These are phyloP conservation scores for Sutorius eximius DNA, from an alignment of 1,284 basidiomycete genomes.

Conservation along the genomic window DNA sequence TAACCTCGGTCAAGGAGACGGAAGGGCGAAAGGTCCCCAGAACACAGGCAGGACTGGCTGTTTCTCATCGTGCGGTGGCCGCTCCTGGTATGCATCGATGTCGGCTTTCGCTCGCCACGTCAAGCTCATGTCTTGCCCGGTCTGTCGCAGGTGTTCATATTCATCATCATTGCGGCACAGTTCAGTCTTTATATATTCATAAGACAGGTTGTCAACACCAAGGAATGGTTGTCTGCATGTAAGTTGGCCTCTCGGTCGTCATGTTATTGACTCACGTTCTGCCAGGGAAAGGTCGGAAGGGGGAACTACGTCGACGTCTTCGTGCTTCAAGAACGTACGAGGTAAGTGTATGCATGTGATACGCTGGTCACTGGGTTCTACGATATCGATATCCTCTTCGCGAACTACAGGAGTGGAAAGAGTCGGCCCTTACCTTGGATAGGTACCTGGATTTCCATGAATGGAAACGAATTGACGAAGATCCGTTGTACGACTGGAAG, in stretches of 20 bases:
- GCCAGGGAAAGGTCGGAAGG: slow-evolving; percentile 83
- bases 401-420: slow-evolving; percentile 73
- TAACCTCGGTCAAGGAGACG: slow-evolving; percentile 41
- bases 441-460: slow-evolving; percentile 79
- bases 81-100: slow-evolving; percentile 62
- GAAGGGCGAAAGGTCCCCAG: slow-evolving; percentile 47
- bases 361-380: background rate
- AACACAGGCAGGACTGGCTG: slow-evolving; percentile 71
- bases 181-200: slow-evolving; percentile 87
- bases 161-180: slow-evolving; percentile 81
- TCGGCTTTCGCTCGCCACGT: background rate
- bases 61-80: slow-evolving; percentile 89
- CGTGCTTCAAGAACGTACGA: slow-evolving; percentile 74
- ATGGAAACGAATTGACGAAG: slow-evolving; percentile 87
- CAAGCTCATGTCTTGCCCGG: slow-evolving; percentile 6
- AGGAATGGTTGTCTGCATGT: slow-evolving; percentile 91
- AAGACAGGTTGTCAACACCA: slow-evolving; percentile 89
- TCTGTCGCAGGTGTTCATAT: slow-evolving; percentile 67
- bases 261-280: background rate
- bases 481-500: slow-evolving; percentile 87
- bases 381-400: background rate
- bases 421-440: slow-evolving; percentile 78
- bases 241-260: slow-evolving; percentile 25
- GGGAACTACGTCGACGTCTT: slow-evolving; percentile 71
- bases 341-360: slow-evolving; percentile 31